These are phyloP conservation scores for Fusarium dimerum DNA, from an alignment of 2,329 filamentous ascomycete species.

Conservation along the genomic window DNA sequence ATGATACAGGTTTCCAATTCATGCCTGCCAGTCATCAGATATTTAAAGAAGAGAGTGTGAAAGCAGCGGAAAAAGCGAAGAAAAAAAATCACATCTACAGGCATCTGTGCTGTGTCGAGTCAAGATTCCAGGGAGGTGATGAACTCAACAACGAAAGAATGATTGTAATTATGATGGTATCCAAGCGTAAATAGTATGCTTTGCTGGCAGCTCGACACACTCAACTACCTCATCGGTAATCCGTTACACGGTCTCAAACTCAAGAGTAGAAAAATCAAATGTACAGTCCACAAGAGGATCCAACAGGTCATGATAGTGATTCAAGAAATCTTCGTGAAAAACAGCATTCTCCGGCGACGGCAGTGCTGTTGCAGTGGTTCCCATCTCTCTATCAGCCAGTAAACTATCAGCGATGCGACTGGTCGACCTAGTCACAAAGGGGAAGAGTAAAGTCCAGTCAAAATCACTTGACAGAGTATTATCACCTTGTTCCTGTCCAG, in stretches of 20 bases:
- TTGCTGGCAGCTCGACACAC: too few species aligned
- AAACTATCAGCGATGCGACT: slow-evolving; percentile 18
- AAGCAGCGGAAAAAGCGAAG: too few species aligned
- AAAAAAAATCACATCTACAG: too few species aligned
- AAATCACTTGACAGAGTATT: not conserved
- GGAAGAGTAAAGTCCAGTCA: slow-evolving; percentile 20
- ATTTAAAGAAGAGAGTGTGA: too few species aligned
- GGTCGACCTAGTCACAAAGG: slow-evolving; percentile 19
- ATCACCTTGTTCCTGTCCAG: not conserved
- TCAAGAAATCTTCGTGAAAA: slow-evolving; percentile 18
- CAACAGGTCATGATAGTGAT: slow-evolving; percentile 20
- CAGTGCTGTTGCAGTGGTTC: slow-evolving; percentile 6
- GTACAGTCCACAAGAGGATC: slow-evolving; percentile 24
- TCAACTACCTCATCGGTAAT: too few species aligned
- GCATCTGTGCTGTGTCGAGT: too few species aligned
- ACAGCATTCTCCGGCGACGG: slow-evolving; percentile 19
- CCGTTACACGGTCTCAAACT: slow-evolving; percentile 7
- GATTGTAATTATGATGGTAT: too few species aligned
- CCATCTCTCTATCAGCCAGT: slow-evolving; percentile 19
- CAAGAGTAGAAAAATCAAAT: slow-evolving; percentile 16
- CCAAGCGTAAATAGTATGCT: too few species aligned
- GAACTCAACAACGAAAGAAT: too few species aligned
- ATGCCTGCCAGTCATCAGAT: too few species aligned
- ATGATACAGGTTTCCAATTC: too few species aligned
- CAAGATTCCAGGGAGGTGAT: too few species aligned